Evolutionary conservation across 345 rosid genomes (phyloP).

Genomic region (Angophora floribunda): DNA sequence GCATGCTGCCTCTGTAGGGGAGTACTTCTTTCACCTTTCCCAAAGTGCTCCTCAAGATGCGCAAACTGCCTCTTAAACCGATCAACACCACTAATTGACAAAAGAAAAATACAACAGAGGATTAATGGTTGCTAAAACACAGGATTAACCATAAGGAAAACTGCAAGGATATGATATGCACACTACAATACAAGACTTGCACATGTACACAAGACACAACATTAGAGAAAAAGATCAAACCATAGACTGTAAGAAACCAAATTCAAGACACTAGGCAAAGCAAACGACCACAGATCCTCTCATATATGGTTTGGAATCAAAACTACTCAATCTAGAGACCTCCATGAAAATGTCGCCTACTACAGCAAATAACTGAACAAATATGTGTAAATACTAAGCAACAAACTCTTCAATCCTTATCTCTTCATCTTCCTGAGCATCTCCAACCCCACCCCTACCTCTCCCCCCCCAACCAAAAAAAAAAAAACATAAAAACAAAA

Average conservation of each 20-base stretch:
- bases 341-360: not conserved
- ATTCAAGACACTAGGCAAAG: not conserved
- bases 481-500: not conserved
- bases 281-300: not conserved
- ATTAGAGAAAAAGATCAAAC: not conserved
- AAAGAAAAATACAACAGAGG: not conserved
- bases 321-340: not conserved
- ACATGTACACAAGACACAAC: not conserved
- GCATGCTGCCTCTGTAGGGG: constrained; percentile 92
- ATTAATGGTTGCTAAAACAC: not conserved
- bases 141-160: not conserved
- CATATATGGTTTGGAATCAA: not conserved
- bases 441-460: not conserved
- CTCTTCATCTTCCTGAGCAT: not conserved
- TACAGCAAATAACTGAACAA: not conserved
- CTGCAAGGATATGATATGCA: not conserved
- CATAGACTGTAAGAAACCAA: not conserved
- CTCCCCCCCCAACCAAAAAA: not conserved
- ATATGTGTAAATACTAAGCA: not conserved
- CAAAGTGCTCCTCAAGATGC: constrained; percentile 80
- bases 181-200: not conserved
- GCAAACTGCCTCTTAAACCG: constrained; percentile 99
- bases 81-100: constrained; percentile 77
- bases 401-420: not conserved
- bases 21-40: constrained; percentile 71